phyloP scores from a whole-genome alignment of 2,329 filamentous ascomycete genomes.

The Cercospora sojina region DNA sequence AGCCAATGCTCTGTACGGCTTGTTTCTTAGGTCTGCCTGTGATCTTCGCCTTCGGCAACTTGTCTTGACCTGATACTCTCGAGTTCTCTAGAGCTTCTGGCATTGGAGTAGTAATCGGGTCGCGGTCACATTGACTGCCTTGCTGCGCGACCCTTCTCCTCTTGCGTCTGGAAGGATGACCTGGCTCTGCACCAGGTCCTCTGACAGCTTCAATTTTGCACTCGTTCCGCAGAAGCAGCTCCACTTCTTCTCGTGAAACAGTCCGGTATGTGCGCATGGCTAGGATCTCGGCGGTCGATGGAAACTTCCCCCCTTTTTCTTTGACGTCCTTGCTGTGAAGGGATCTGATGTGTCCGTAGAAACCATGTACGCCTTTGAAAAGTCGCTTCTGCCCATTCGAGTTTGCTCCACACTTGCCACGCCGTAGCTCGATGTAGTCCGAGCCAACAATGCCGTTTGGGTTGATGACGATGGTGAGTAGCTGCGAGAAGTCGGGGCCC shows the following conservation, averaged over 20 bases:
- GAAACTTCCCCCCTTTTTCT: neutral
- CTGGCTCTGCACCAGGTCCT: neutral
- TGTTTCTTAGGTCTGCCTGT: too few species aligned
- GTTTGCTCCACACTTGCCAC: neutral
- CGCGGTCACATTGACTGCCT: neutral
- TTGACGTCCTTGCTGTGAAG: neutral
- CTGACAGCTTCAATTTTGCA: neutral
- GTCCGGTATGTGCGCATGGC: neutral
- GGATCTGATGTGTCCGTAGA: neutral
- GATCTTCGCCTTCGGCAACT: neutral
- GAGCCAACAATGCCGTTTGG: neutral
- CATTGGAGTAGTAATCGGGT: too few species aligned
- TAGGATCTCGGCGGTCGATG: neutral
- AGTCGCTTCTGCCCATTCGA: neutral
- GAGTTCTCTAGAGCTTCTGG: neutral
- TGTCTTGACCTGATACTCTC: neutral
- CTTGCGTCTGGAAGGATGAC: neutral
- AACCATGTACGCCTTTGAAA: neutral
- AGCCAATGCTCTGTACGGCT: too few species aligned
- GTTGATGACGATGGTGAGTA: neutral
- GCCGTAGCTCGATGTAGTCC: neutral
- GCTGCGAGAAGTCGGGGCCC: neutral
- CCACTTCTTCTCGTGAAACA: neutral
- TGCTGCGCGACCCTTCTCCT: neutral
- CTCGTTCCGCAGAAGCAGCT: neutral